These are phyloP conservation scores for Hypomontagnella monticulosa DNA, from an alignment of 495 filamentous ascomycete species.

Conservation along the genomic window DNA sequence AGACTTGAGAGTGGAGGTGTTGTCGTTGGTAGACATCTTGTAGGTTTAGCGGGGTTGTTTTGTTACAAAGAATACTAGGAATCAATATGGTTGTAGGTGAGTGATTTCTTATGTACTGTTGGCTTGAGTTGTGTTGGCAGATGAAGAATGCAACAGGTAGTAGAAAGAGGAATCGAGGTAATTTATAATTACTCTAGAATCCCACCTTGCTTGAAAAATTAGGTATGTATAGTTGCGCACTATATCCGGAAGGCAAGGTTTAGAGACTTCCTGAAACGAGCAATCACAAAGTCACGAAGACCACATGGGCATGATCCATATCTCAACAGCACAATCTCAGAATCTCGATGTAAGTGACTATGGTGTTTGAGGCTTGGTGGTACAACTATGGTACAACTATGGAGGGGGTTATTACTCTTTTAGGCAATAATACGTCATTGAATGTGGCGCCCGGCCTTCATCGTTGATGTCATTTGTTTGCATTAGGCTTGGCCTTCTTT, in stretches of 20 bases:
- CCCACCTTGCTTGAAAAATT: background rate
- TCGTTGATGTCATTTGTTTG: conserved; percentile 39
- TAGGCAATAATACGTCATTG: conserved; percentile 40
- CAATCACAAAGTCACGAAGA: background rate
- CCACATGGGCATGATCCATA: conserved; percentile 19
- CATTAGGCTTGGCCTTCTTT: conserved; percentile 20
- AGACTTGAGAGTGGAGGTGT: conserved; percentile 82
- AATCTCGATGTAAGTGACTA: conserved; percentile 32
- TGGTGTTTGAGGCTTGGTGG: conserved; percentile 24
- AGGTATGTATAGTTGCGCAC: background rate
- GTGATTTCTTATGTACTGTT: no score
- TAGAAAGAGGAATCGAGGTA: background rate
- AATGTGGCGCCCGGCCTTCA: conserved; percentile 19
- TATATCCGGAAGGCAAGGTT: background rate
- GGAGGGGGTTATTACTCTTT: conserved; percentile 31
- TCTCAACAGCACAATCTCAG: conserved; percentile 17
- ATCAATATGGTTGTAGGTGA: no score
- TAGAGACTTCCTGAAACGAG: background rate
- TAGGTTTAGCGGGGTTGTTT: background rate
- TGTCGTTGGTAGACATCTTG: conserved; percentile 70
- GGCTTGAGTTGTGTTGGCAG: background rate
- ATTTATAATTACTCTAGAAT: conserved; percentile 6
- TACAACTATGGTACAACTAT: conserved; percentile 31
- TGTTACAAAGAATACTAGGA: background rate
- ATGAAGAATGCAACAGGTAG: background rate